These are phyloP conservation scores for Hemileccinum impolitum DNA, from an alignment of 768 basidiomycete genomes.

Conservation along the genomic window DNA sequence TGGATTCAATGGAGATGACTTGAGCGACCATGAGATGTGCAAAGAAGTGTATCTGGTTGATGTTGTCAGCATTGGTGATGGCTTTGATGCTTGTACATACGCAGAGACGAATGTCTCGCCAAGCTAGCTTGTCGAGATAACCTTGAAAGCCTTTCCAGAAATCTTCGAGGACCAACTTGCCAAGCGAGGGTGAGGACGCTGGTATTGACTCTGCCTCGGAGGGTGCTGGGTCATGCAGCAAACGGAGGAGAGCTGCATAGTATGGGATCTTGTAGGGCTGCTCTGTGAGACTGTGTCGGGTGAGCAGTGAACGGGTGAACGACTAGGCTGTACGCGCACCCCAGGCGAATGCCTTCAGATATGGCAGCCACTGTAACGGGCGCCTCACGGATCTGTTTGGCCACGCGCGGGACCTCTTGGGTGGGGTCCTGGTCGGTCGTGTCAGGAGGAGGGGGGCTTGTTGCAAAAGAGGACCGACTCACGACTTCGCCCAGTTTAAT, in stretches of 20 bases:
- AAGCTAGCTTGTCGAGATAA: constrained; percentile 83
- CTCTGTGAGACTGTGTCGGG: constrained; percentile 65
- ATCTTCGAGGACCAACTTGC: constrained; percentile 77
- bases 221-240: constrained; percentile 50
- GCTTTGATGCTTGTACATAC: constrained; percentile 44
- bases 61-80: constrained; percentile 2
- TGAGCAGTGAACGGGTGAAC: constrained; percentile 5
- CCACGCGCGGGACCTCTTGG: constrained; percentile 67
- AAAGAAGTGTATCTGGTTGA: constrained; percentile 83
- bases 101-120: constrained; percentile 86
- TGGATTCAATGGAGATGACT: constrained; percentile 72
- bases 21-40: constrained; percentile 78
- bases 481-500: constrained; percentile 82
- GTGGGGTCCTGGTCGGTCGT: constrained; percentile 50
- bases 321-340: constrained; percentile 36
- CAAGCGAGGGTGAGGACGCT: constrained; percentile 43
- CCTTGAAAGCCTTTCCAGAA: constrained; percentile 89
- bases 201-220: constrained; percentile 32
- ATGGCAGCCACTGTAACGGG: constrained; percentile 60
- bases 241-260: constrained; percentile 76
- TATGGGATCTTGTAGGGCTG: constrained; percentile 93
- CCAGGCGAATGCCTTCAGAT: constrained; percentile 73
- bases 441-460: background rate
- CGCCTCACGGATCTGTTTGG: constrained; percentile 59
- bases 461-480: constrained; percentile 29